Evolutionary conservation across 139 green algal genomes (phyloP).

Genomic region (Spirogloea muscicola): DNA sequence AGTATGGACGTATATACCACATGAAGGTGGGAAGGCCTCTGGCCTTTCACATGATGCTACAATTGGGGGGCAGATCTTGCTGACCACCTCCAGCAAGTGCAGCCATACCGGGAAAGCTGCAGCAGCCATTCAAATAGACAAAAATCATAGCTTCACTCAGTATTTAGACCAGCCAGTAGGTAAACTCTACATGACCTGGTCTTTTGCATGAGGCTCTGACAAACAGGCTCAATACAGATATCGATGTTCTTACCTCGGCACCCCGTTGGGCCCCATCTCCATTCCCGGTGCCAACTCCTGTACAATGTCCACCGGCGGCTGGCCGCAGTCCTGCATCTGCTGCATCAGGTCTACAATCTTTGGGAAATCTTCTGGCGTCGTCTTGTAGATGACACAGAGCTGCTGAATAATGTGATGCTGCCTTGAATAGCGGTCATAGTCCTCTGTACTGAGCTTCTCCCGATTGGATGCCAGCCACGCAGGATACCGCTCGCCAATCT

Average conservation of each 20-base stretch:
- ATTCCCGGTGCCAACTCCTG: slow-evolving; percentile 48
- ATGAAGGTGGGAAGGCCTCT: too few relatives aligned
- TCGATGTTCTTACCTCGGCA: slow-evolving; percentile 33
- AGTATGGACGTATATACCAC: too few relatives aligned
- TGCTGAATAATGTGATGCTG: slow-evolving; percentile 36
- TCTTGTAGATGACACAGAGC: slow-evolving; percentile 38
- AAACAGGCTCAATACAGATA: background rate
- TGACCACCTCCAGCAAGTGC: background rate
- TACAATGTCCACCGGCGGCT: slow-evolving; percentile 52
- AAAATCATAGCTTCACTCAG: background rate
- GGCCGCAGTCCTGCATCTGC: slow-evolving; percentile 53
- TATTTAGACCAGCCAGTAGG: too few relatives aligned
- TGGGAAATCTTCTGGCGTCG: slow-evolving; percentile 35
- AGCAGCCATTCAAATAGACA: background rate
- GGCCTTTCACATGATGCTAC: slow-evolving; percentile 18
- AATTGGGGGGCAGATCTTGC: slow-evolving; percentile 14
- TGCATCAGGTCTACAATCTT: slow-evolving; percentile 49
- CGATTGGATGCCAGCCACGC: slow-evolving; percentile 46
- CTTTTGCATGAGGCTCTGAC: background rate
- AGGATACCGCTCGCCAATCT: slow-evolving; percentile 49
- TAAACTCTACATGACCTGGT: too few relatives aligned
- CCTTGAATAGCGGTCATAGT: slow-evolving; percentile 41
- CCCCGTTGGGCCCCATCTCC: slow-evolving; percentile 43
- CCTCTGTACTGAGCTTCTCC: slow-evolving; percentile 24
- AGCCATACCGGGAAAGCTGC: slow-evolving; percentile 4